A percentile compares a stretch with the other conserved stretches of the same genome.
phyloP scores from a whole-genome alignment of 441 rosid genomes.

The Corymbia citriodora region DNA sequence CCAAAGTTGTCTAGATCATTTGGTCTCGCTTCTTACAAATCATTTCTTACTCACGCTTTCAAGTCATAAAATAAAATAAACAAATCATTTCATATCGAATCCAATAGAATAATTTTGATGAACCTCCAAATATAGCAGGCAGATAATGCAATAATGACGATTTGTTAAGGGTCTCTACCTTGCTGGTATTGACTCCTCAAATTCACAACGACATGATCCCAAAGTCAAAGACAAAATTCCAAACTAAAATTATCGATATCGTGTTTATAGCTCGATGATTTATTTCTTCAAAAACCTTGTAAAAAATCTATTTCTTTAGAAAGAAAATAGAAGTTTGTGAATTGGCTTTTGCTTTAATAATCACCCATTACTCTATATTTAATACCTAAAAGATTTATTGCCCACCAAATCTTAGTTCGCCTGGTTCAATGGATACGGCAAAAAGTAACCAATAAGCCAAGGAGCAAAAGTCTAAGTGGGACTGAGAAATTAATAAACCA shows the following conservation, averaged over 20 bases:
- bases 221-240: not conserved
- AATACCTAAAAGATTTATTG: not conserved
- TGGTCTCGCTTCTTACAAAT: not conserved
- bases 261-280: not conserved
- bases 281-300: not conserved
- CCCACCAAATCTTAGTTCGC: not conserved
- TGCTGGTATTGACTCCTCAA: not conserved
- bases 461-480: not conserved
- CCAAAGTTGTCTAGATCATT: not conserved
- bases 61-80: too few species aligned
- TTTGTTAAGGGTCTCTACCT: not conserved
- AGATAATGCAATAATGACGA: not conserved
- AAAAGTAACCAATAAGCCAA: not conserved
- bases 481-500: not conserved
- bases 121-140: not conserved
- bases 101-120: not conserved
- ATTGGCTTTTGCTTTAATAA: not conserved
- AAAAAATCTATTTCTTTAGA: not conserved
- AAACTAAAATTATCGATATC: not conserved
- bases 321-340: not conserved
- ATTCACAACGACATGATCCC: not conserved
- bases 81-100: not conserved
- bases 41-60: too few species aligned
- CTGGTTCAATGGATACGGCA: not conserved
- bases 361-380: not conserved